Evolutionary conservation across 345 rosid genomes (phyloP), one percentile per base, ranked within the genome.

Genomic region (Boechera divaricarpa): DNA sequence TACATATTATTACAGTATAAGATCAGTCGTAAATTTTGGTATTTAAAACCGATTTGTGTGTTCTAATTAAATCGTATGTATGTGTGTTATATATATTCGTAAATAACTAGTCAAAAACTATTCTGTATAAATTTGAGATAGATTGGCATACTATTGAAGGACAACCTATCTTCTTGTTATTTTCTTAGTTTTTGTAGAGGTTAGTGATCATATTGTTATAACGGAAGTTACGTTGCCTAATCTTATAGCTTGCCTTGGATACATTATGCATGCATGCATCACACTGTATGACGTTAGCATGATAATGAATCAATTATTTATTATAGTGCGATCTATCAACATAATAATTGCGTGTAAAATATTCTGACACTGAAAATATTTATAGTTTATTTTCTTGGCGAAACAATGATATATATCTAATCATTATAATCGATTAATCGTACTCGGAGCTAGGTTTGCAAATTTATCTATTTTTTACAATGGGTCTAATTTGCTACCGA

Each of bases 261-360:
- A 15, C 24, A 6, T 49, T 4, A 49, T 47, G 38, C 75, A 47
- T 58, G 53, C 77, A 41, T 73, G 70, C 45, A 63, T 53, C 63
- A 73, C 7, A 5, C 10, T 21, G 5, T 33, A 3, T 16, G n/a
- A 60, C 47, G 77, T 64, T 21, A 74, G 11, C 47, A 18, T 32
- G 42, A 29, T 33, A 6, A 39, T 63, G 18, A 45, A 56, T 24
- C 28, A 52, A 31, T 44, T 42, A 39, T 16, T 10, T 63, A 18
- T 63, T 36, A 54, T 32, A 54, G 55, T 38, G 42, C 28, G 29
- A 16, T 52, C 51, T 29, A 29, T 18, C 70, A 31, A 64, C 47
- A 41, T 10, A 54, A 55, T 21, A 65, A 18, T 44, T 31, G 38
- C 36, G 36, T 64, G 29, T 74, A 18, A 47, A 29, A 31, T 15